Base-by-base conservation (phyloP, 2,329 filamentous ascomycete genomes). In the Biscogniauxia marginata region DNA sequence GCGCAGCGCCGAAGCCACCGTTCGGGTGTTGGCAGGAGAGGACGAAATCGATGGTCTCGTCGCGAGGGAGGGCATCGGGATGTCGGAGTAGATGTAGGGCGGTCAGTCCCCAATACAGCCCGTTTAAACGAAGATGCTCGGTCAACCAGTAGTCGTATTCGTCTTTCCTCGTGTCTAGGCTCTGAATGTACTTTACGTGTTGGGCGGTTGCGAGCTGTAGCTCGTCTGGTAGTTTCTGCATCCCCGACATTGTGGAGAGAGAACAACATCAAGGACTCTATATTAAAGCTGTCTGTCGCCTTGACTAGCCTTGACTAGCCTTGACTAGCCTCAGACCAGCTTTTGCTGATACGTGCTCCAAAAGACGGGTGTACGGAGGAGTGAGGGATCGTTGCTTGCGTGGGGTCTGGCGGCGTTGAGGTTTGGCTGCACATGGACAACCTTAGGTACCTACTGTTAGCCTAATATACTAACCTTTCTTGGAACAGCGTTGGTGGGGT, bases 141-240 rank as follows among this genome's bases (percentile, higher is more conserved):
- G 95, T 99, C 71, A 98, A 81, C 89, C 93, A 97, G 78, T 98
- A 99, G 74, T 97, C 92, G 66, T 96, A 87, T 75, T 97, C 91
- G 79, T 98, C 92, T 77, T 90, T 92, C 71, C 89, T 88, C 63
- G 88, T 92, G 74, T 99, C 92, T 65, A 99, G 82, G 69, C 89
- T 91, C 75, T 96, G 91, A 65, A 99, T 91, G 73, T 98, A 99
- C 71, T 86, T 85, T 67, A 98, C 91, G 73, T 99, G 95, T 20
- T 81, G 79, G 7, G 78, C 78, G 5, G 76, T 76, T 50, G 79
- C 79, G 49, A 85, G 76, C 60, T 75, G 72, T 21, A 74, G 72
- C 62, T 76, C 75, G 39, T 76, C 72, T 23, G 75, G 69, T 18
- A 75, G 67, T 7, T 71, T 64, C n/a, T 69, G 61, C 23, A 74